Evolutionary conservation across 179 eudicot genomes (phyloP), one percentile per base, ranked within the genome.

Genomic region (Beta lomatogona): DNA sequence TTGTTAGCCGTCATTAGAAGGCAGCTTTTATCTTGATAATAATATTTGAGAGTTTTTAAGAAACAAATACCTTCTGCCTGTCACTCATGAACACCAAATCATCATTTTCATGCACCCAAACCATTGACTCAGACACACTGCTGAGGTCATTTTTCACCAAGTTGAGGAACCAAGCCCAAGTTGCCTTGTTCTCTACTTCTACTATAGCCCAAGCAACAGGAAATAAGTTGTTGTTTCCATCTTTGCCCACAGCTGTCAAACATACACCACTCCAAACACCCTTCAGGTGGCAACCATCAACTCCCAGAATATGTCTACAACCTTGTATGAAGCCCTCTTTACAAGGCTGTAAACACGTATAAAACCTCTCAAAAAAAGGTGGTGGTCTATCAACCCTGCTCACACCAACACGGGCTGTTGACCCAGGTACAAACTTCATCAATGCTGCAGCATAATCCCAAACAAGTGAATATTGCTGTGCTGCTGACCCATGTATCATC

Each of bases 241-340:
- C 69, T 31, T 76, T 58, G 1, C 54, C 79, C 1, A 76, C 69
- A 4, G 55, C 69, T 2, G 69, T 45, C 4, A 76, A 48, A 3
- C 45, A 15, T 13, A 57, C n/a, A 10, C 79, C 48, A n/a, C 66
- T 45, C 22, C 16, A 59, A 41, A 64, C 21, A 10, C 69, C 79
- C n/a, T 59, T 76, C 5, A 76, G 48, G 4, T 76, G 79, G 22
- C 69, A 76, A 2, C n/a, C n/a, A n/a, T n/a, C n/a, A n/a, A n/a
- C n/a, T n/a, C n/a, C n/a, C n/a, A n/a, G n/a, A n/a, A n/a, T n/a
- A n/a, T n/a, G n/a, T n/a, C n/a, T n/a, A n/a, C n/a, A n/a, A n/a
- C n/a, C n/a, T n/a, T 15, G 41, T 25, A 76, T 45, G 63, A 76
- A 76, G 2, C 79, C 79, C 13, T 36, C 79, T 21, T 76, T 76